Percentiles rank a stretch among this genome's conserved stretches.
Conservation (phyloP, 208 protist genomes). For the Borovskyia barvae region DNA sequence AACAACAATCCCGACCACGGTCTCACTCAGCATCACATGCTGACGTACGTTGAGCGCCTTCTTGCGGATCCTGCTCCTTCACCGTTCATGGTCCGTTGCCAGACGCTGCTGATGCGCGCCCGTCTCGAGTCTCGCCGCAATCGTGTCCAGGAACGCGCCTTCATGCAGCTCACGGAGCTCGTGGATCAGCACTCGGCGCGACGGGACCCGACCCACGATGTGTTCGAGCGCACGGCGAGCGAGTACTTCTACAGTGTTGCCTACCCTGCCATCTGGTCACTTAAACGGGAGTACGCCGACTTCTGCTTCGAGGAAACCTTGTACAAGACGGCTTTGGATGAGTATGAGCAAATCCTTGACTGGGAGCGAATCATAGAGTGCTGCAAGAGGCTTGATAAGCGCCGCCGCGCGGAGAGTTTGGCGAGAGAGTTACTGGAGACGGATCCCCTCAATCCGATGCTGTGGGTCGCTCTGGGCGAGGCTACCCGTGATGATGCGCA, state of each 20-base stretch:
- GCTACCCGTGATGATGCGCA: slow-evolving; percentile 79
- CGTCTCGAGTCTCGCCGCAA: slow-evolving; percentile 78
- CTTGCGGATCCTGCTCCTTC: slow-evolving; percentile 66
- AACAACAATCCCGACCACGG: slow-evolving; percentile 89
- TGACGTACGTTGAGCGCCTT: slow-evolving; percentile 87
- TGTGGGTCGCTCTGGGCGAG: slow-evolving; percentile 91
- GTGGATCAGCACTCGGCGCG: slow-evolving; percentile 73
- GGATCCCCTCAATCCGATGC: slow-evolving; percentile 81
- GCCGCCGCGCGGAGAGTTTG: slow-evolving; percentile 80
- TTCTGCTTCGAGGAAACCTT: slow-evolving; percentile 85
- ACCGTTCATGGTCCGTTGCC: slow-evolving; percentile 73
- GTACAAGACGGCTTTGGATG: slow-evolving; percentile 83
- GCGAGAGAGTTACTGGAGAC: slow-evolving; percentile 79
- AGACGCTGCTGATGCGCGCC: slow-evolving; percentile 70
- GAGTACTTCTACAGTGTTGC: slow-evolving; percentile 81
- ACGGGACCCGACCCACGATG: slow-evolving; percentile 49
- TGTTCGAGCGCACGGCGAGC: slow-evolving; percentile 51
- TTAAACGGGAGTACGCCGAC: slow-evolving; percentile 85
- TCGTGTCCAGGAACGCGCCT: slow-evolving; percentile 79
- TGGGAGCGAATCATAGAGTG: slow-evolving; percentile 91
- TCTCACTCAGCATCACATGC: slow-evolving; percentile 87
- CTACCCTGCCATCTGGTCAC: slow-evolving; percentile 76
- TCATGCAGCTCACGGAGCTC: slow-evolving; percentile 90
- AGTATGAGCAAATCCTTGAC: slow-evolving; percentile 86
- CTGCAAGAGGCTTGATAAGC: slow-evolving; percentile 88